phyloP scores from a whole-genome alignment of 441 rosid genomes.

The Arabidopsis hybrid region DNA sequence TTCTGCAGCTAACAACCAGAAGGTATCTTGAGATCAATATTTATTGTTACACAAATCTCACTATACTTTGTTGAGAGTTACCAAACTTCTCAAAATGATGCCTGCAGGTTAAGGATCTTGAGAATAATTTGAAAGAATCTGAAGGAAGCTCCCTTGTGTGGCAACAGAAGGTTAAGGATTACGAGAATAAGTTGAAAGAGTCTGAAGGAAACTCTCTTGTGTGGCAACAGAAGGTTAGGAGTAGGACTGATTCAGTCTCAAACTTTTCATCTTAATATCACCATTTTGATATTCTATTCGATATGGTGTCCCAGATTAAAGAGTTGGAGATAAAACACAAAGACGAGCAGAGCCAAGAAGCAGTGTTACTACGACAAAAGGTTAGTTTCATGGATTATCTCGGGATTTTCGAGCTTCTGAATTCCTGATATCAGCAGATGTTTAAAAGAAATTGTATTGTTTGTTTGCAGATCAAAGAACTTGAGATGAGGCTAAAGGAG shows the following conservation, averaged over 20 bases:
- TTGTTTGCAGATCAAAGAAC: slow-evolving; percentile 72
- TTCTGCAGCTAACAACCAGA: slow-evolving; percentile 54
- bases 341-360: slow-evolving; percentile 56
- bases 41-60: not conserved
- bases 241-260: not conserved
- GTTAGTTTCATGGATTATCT: slow-evolving; percentile 42
- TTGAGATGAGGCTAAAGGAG: slow-evolving; percentile 74
- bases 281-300: not conserved
- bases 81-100: slow-evolving; percentile 22
- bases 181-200: slow-evolving; percentile 75
- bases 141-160: slow-evolving; percentile 53
- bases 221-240: slow-evolving; percentile 70
- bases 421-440: not conserved
- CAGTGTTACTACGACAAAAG: slow-evolving; percentile 60
- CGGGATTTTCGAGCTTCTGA: not conserved
- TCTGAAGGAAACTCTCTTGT: slow-evolving; percentile 55
- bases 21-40: slow-evolving; percentile 52
- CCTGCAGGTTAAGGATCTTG: slow-evolving; percentile 74
- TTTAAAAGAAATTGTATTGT: not conserved
- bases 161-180: slow-evolving; percentile 73
- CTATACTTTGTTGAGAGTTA: not conserved
- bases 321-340: slow-evolving; percentile 59
- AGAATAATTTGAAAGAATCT: slow-evolving; percentile 72
- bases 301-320: slow-evolving; percentile 47
- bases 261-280: slow-evolving; percentile 19